Base-by-base conservation (phyloP, 2,329 filamentous ascomycete species). In the Herpotrichia juniperi region DNA sequence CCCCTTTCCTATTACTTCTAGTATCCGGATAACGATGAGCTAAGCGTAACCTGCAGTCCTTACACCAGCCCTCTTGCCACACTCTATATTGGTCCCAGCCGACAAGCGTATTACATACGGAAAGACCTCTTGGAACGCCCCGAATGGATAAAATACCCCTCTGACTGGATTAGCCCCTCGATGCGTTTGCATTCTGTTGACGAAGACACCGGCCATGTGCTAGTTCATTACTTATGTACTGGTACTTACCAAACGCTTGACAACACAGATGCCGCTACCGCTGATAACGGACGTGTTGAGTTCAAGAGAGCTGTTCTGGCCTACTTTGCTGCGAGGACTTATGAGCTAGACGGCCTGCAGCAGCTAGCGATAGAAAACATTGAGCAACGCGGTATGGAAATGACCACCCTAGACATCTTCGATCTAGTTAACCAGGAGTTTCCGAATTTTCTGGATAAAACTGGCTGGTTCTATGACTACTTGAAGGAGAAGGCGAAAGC, bases 221-320 rank as follows among this genome's bases (percentile, higher is more conserved):
- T 67, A 19, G 50, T 64, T 21, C 64, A 67, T 32, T 66, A 58
- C 49, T 45, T 67, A n/a, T 53, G 64, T 54, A 66, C 65, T 4
- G 62, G 59, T n/a, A 34, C 48, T 17, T 68, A 68, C 35, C 65
- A 68, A 31, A 64, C 63, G 3, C 61, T 68, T 16, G 39, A 51
- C 34, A 25, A 57, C 24, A 25, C n/a, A 19, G 44, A 34, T 11
- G 25, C 28, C 10, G 47, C 39, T 32, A 24, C 24, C n/a, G 44
- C 14, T 11, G 35, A 50, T 21, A 28, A 51, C 32, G 37, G 2
- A 46, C n/a, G 37, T 31, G 31, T 57, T 25, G 57, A 64, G 40
- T 59, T 57, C 46, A 58, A 48, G 40, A 53, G 51, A 53, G 57
- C 59, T 25, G 9, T 61, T 8, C 37, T 48, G 25, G 42, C 54